A percentile compares a stretch with the other conserved stretches of the same genome.
Evolutionary conservation across 164 flowering plant genomes (phyloP).

Genomic region (Vitis amurensis): DNA sequence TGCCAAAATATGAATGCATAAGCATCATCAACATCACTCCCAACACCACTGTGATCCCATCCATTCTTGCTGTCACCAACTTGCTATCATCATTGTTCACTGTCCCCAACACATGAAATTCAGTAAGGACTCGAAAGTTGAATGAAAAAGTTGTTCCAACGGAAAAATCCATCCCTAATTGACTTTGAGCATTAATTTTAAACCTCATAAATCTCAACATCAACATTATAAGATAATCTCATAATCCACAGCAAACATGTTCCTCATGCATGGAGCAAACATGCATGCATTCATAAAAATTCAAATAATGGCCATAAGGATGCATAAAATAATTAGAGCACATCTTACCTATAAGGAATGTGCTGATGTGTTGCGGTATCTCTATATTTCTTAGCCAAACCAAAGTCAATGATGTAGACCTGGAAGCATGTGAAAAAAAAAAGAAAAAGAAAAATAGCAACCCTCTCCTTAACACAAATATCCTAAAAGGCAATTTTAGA

Average conservation of each 20-base stretch:
- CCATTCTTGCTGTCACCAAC: too few relatives aligned
- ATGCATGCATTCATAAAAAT: background rate
- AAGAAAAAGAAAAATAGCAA: background rate
- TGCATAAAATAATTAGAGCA: background rate
- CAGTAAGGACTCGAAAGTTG: background rate
- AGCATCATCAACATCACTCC: background rate
- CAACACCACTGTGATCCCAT: background rate
- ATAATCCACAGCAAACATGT: background rate
- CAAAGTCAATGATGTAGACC: slow-evolving; percentile 61
- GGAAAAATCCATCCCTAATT: background rate
- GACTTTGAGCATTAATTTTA: background rate
- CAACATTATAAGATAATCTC: background rate
- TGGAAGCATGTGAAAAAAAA: slow-evolving; percentile 9
- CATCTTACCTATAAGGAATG: slow-evolving; percentile 79
- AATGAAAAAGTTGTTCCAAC: background rate
- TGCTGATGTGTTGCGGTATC: slow-evolving; percentile 52
- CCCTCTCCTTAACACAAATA: background rate
- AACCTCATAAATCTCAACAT: background rate
- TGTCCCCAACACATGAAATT: background rate
- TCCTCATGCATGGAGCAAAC: too few relatives aligned
- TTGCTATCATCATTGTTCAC: too few relatives aligned
- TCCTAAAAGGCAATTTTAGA: background rate
- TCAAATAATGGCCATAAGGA: background rate
- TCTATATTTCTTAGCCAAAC: slow-evolving; percentile 58
- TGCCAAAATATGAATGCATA: background rate